These are phyloP conservation scores for Ceriops zippeliana DNA, from an alignment of 345 rosid species.

Conservation along the genomic window DNA sequence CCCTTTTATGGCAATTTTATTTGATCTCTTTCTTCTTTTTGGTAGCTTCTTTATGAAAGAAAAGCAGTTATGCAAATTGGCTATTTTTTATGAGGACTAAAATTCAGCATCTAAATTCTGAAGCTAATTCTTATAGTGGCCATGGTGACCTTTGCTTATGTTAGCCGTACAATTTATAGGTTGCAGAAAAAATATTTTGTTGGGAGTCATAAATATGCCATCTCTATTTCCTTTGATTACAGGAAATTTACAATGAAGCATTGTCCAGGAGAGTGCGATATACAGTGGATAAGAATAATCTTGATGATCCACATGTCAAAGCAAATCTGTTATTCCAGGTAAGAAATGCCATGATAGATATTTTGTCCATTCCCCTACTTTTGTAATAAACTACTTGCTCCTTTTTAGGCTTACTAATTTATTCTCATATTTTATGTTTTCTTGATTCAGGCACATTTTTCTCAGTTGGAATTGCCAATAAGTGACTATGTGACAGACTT, in stretches of 20 bases:
- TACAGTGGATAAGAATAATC: conserved; percentile 63
- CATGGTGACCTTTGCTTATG: no score
- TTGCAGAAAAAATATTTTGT: not conserved
- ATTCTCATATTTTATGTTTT: conserved; percentile 13
- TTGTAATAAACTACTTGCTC: not conserved
- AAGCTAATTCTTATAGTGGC: no score
- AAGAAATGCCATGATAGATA: not conserved
- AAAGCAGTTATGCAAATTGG: no score
- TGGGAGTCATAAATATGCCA: not conserved
- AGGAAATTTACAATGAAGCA: conserved; percentile 83
- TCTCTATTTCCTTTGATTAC: not conserved
- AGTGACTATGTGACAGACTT: conserved; percentile 91
- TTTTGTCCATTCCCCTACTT: not conserved
- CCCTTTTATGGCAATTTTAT: no score
- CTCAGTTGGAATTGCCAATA: conserved; percentile 78
- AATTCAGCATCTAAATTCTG: no score
- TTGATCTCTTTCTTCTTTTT: no score
- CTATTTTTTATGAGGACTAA: no score
- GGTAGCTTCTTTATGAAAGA: no score
- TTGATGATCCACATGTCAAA: conserved; percentile 95
- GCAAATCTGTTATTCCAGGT: conserved; percentile 92
- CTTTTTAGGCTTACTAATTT: not conserved
- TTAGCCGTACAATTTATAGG: not conserved
- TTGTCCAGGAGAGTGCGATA: conserved; percentile 67
- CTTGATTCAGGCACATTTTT: conserved; percentile 77